Conservation (phyloP, 2,329 filamentous ascomycete species). For the Ambrosiella xylebori region DNA sequence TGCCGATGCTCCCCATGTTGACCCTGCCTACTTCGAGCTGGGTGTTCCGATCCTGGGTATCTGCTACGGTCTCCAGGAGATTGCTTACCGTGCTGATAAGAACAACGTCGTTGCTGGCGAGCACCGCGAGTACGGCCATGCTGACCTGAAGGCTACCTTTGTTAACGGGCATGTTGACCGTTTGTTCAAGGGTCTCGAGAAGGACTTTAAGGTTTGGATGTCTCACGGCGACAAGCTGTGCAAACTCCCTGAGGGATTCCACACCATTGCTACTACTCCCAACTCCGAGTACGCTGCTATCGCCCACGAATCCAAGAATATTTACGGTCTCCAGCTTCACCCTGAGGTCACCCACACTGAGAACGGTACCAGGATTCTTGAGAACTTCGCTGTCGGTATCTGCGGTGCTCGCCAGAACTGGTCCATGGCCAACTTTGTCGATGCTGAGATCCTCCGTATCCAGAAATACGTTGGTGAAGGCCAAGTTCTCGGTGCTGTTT, state of each 20-base stretch:
- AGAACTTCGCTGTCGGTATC: constrained; percentile 73
- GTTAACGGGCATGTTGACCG: constrained; percentile 49
- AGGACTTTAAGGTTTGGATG: constrained; percentile 50
- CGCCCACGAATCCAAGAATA: constrained; percentile 49
- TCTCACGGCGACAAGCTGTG: constrained; percentile 76
- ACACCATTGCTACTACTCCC: constrained; percentile 53
- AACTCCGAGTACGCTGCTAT: constrained; percentile 72
- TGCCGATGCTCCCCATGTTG: constrained; percentile 53
- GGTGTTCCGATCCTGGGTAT: constrained; percentile 36
- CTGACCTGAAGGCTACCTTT: constrained; percentile 44
- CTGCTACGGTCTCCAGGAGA: constrained; percentile 45
- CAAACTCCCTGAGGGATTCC: constrained; percentile 54
- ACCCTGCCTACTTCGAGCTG: constrained; percentile 65
- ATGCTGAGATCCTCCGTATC: constrained; percentile 67
- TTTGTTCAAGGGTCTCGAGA: constrained; percentile 61
- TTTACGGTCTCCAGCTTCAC: constrained; percentile 79
- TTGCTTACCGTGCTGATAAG: constrained; percentile 48
- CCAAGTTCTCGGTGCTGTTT: constrained; percentile 44
- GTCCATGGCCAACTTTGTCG: constrained; percentile 72
- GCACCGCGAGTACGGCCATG: constrained; percentile 48
- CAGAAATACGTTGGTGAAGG: constrained; percentile 64
- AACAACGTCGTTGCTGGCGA: constrained; percentile 35
- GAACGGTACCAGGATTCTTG: constrained; percentile 50
- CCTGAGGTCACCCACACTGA: constrained; percentile 63
- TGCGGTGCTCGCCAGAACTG: constrained; percentile 63